Base-by-base conservation (phyloP, 176 grass and related monocot genomes). In the Panicum miliaceum region DNA sequence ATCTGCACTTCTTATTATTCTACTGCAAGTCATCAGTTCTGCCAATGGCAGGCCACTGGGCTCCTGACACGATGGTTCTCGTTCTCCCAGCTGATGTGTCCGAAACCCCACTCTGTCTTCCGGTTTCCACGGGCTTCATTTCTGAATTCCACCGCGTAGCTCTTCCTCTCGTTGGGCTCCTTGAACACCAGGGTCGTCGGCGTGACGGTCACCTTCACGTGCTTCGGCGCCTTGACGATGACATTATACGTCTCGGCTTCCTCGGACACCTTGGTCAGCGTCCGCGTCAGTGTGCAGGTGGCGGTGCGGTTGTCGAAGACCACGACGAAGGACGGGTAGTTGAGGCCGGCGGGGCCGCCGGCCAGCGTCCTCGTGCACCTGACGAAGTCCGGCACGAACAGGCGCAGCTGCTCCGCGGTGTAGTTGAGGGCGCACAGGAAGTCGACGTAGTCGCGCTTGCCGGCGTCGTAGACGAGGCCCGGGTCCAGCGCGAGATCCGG, bases 241-340 rank as follows among this genome's bases (percentile, higher is more conserved):
- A 75, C 76, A 1, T 27, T 73, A 22, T 90, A 90, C 9, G 59
- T 88, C 84, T 88, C 82, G 22, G 68, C 9, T 22, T 12, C 12
- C 68, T 46, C 41, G 1, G 41, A 71, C 41, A 71, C 68, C 3
- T 79, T 80, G 2, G 37, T 88, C 64, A 90, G 8, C 14, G 48
- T 88, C 38, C 71, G 75, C 59, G 18, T 83, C 38, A 82, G 19
- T 3, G 71, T 64, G 18, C 52, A 18, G 32, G 45, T 59, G 5
- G 12, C 0, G 12, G 64, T 82, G 12, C 37, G 16, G 13, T 60
- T 36, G 12, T 80, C 52, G 63, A 93, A 93, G 5, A 32, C 45
- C 45, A 93, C 81, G 8, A 72, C 88, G 12, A 93, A 90, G 15
- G 91, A 85, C 6, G 91, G 88, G 88, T 93, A 88, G 72, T 93